Evolutionary conservation across 139 green algal genomes (phyloP).

Genomic region (Chloropicon primus): DNA sequence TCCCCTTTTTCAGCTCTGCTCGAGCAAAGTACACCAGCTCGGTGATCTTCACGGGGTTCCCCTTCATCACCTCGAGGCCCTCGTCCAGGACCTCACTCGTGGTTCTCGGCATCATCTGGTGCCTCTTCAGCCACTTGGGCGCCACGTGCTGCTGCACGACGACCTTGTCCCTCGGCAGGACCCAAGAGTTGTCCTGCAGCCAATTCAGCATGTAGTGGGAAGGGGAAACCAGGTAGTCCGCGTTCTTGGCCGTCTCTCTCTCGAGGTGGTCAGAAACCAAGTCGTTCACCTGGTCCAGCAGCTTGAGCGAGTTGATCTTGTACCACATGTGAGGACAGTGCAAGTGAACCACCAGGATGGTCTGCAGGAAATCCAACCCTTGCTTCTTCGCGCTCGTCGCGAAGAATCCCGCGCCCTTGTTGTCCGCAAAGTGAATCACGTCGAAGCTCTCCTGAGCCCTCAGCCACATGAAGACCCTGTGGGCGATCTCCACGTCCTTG

Average conservation of each 20-base stretch:
- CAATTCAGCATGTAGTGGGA: constrained; percentile 11
- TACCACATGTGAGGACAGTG: constrained; percentile 8
- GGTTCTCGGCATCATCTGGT: too few relatives aligned
- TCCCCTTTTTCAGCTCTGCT: constrained; percentile 3
- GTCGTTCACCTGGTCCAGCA: constrained; percentile 8
- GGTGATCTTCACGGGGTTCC: neutral
- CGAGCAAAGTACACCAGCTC: constrained; percentile 7
- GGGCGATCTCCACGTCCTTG: constrained; percentile 1
- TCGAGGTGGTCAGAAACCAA: neutral
- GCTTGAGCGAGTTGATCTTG: constrained; percentile 6
- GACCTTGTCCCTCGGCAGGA: neutral
- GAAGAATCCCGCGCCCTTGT: neutral
- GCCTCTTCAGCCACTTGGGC: constrained; percentile 1
- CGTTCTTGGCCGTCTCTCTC: neutral
- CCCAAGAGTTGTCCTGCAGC: neutral
- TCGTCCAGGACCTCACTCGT: too few relatives aligned
- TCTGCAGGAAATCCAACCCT: constrained; percentile 2
- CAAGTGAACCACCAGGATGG: constrained; percentile 3
- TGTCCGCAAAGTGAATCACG: constrained; percentile 5
- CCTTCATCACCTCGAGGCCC: neutral
- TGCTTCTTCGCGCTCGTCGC: neutral
- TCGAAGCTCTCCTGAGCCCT: neutral
- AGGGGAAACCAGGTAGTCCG: constrained; percentile 3
- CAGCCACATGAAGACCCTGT: constrained; percentile 7
- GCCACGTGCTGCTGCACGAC: neutral